Conservation (phyloP, 2,329 filamentous ascomycete genomes). For the Cercospora beticola region DNA sequence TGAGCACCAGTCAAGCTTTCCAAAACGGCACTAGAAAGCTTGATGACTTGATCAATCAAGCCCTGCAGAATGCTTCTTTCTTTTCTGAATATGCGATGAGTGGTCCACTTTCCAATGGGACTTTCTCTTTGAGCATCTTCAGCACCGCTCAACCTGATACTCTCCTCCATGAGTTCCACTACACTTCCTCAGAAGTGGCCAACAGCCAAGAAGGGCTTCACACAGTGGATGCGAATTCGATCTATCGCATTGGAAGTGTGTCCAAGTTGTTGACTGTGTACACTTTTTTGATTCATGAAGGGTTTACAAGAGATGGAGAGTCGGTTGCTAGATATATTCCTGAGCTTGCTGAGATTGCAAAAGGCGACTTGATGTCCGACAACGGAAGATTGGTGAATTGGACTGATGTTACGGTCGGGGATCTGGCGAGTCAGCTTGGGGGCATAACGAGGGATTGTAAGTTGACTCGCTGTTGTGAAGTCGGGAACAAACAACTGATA, state of each 20-base stretch:
- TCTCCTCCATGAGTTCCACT: background rate
- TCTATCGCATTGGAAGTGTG: background rate
- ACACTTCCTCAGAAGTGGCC: background rate
- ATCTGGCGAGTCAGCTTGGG: background rate
- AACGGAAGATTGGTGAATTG: background rate
- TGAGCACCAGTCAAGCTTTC: background rate
- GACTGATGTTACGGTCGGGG: background rate
- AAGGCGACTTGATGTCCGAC: background rate
- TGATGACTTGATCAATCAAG: background rate
- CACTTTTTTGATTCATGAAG: background rate
- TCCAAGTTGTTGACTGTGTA: background rate
- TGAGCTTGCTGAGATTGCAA: background rate
- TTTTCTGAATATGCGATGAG: background rate
- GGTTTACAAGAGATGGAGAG: background rate
- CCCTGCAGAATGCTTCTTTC: background rate
- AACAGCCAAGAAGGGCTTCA: background rate
- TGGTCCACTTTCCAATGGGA: background rate
- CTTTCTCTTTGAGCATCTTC: background rate
- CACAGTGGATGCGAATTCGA: background rate
- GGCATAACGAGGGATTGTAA: background rate
- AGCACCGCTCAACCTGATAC: background rate
- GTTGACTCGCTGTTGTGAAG: accelerated
- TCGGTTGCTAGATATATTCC: background rate
- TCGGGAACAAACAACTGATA: background rate
- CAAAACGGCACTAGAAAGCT: background rate